Evolutionary conservation across 164 flowering plant genomes (phyloP).

Genomic region (Umbellularia californica): DNA sequence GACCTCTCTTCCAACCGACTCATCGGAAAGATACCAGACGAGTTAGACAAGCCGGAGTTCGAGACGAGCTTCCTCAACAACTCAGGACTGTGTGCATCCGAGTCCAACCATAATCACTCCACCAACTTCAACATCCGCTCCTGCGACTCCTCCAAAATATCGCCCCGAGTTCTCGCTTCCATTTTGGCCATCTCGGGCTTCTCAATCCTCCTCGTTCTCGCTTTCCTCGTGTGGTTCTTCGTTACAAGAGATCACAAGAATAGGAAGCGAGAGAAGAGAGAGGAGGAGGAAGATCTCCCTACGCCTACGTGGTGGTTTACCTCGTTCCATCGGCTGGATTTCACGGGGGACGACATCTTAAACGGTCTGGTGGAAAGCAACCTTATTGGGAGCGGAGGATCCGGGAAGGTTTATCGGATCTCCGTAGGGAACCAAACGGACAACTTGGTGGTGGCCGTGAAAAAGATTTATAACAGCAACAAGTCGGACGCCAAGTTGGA

Average conservation of each 20-base stretch:
- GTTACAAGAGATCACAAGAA: constrained; percentile 13
- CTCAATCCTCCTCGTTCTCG: background rate
- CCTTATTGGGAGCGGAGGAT: too few species aligned
- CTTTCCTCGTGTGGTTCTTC: constrained; percentile 5
- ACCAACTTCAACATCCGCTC: constrained; percentile 13
- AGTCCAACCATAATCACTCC: constrained; percentile 10
- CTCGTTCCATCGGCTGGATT: too few species aligned
- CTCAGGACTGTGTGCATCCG: constrained; percentile 31
- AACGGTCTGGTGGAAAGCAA: too few species aligned
- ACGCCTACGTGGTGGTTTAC: too few species aligned
- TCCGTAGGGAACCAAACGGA: constrained; percentile 12
- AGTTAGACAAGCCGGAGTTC: constrained; percentile 27
- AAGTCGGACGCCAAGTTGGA: constrained; percentile 25
- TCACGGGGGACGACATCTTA: too few species aligned
- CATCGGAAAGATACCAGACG: constrained; percentile 36
- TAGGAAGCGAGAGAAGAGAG: constrained; percentile 13
- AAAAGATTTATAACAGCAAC: constrained; percentile 50
- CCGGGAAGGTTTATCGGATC: too few species aligned
- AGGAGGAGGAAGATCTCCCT: too few species aligned
- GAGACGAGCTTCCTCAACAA: constrained; percentile 47
- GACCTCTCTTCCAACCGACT: constrained; percentile 54
- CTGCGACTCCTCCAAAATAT: background rate
- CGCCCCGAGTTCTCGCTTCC: constrained; percentile 8
- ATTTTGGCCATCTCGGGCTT: constrained; percentile 13
- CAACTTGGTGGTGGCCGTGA: constrained; percentile 59